Base-by-base conservation (phyloP, 441 rosid species). In the Brassica balearica region DNA sequence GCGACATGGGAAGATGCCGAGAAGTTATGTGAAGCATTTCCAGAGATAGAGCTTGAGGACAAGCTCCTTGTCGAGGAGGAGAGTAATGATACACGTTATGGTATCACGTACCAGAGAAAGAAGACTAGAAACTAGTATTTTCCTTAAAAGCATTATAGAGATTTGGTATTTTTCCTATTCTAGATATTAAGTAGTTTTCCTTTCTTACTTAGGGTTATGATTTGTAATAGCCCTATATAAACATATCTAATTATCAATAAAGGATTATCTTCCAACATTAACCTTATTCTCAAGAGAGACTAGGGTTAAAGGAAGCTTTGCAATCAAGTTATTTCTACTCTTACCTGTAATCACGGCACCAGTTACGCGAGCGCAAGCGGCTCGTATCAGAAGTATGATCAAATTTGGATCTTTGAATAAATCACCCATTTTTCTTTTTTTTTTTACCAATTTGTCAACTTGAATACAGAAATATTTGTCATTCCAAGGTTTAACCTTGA, bases 341-440 rank as follows among this genome's bases (percentile, higher is more conserved):
- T 15, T 15, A 15, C 17, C 17, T 15, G 17, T 15, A 15, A 15
- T 15, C 17, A 15, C 17, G 17, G 17, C 17, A 15, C 17, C 17
- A 15, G 17, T 15, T 15, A 15, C 17, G 17, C 17, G 17, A 15
- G 17, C 17, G 0, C 17, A 15, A 15, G 17, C 17, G 17, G 17
- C 17, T 15, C 17, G 17, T 15, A 15, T 15, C 17, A 15, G n/a
- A n/a, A n/a, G 83, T 96, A 94, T 81, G 97, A 90, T 69, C 99
- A 96, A 81, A 96, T 43, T 43, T 43, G 51, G 51, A 43, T 43
- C 51, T 43, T 43, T 43, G 51, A 43, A 43, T 43, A 43, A 43
- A 43, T 43, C 51, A 43, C 51, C 14, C 51, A 43, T 43, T 43
- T 43, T 43, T 43, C 51, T 11, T 43, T 43, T 11, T 43, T 43